phyloP scores from a whole-genome alignment of 495 filamentous ascomycete genomes.

The Neurospora sp. region DNA sequence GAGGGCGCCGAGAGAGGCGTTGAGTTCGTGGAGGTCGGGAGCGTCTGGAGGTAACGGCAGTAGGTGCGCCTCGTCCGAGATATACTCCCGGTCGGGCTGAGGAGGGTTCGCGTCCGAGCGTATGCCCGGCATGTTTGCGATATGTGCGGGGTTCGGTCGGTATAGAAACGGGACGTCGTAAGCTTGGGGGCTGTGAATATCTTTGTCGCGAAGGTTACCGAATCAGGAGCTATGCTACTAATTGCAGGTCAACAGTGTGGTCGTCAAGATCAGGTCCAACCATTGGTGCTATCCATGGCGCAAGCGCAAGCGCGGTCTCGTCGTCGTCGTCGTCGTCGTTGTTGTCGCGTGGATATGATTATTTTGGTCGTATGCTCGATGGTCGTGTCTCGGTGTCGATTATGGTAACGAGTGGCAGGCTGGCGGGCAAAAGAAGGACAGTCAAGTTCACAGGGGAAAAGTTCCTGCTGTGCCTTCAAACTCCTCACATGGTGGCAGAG shows the following conservation, averaged over 20 bases:
- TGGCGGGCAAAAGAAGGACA: neutral
- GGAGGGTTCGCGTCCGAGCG: neutral
- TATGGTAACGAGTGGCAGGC: neutral
- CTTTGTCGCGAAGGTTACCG: neutral
- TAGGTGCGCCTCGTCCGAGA: constrained; percentile 38
- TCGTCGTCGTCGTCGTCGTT: neutral
- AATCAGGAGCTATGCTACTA: neutral
- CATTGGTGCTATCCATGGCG: neutral
- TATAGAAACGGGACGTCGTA: neutral
- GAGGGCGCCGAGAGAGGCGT: constrained; percentile 60
- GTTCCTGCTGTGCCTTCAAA: neutral
- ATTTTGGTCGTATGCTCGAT: neutral
- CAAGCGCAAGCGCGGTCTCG: neutral
- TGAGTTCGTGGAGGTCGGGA: constrained; percentile 58
- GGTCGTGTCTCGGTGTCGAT: neutral
- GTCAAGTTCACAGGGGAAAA: neutral
- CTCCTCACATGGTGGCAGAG: neutral
- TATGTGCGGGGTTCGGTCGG: neutral
- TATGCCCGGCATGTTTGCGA: neutral
- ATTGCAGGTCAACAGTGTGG: neutral
- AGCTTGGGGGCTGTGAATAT: neutral
- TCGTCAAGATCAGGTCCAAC: neutral
- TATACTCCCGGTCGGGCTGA: constrained; percentile 20
- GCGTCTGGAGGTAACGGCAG: constrained; percentile 32
- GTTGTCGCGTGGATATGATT: neutral